phyloP scores from a whole-genome alignment of 2,329 filamentous ascomycete genomes.

The Fusarium circinatum region DNA sequence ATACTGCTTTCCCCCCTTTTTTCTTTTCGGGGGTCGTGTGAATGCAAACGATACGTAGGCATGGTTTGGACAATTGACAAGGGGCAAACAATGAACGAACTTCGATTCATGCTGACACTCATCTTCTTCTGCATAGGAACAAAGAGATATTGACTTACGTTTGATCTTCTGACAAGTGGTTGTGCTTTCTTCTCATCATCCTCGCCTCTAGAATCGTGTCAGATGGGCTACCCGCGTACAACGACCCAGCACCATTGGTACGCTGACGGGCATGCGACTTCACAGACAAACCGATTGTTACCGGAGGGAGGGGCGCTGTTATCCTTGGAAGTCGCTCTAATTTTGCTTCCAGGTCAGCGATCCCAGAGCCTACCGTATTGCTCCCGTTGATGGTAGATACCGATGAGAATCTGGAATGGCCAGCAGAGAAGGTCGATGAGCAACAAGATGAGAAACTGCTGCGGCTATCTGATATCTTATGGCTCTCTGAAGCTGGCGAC shows the following conservation, averaged over 20 bases:
- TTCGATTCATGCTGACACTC: neutral
- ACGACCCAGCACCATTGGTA: neutral
- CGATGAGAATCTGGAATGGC: conserved; percentile 65
- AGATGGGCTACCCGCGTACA: conserved; percentile 18
- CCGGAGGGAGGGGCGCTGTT: conserved; percentile 21
- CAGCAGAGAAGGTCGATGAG: conserved; percentile 57
- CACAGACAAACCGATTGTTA: conserved; percentile 11
- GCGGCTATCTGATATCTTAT: conserved; percentile 58
- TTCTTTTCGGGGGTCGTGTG: neutral
- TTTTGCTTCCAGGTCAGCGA: conserved; percentile 54
- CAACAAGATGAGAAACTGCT: conserved; percentile 63
- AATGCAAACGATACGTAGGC: neutral
- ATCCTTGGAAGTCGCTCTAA: conserved; percentile 43
- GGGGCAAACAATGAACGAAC: neutral
- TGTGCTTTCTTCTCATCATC: conserved; percentile 33
- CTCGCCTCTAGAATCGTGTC: conserved; percentile 30
- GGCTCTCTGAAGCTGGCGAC: conserved; percentile 27
- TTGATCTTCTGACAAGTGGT: conserved; percentile 41
- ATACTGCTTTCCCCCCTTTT: neutral
- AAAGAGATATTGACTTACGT: conserved; percentile 20
- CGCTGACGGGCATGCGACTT: conserved; percentile 16
- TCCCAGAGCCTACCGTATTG: conserved; percentile 48
- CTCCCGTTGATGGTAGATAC: conserved; percentile 61
- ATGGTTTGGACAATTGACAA: neutral
- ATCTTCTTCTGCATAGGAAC: neutral